A percentile compares a stretch with the other conserved stretches of the same genome.
Conservation (phyloP, 306 rosid species). For the Rubus parviflorus region DNA sequence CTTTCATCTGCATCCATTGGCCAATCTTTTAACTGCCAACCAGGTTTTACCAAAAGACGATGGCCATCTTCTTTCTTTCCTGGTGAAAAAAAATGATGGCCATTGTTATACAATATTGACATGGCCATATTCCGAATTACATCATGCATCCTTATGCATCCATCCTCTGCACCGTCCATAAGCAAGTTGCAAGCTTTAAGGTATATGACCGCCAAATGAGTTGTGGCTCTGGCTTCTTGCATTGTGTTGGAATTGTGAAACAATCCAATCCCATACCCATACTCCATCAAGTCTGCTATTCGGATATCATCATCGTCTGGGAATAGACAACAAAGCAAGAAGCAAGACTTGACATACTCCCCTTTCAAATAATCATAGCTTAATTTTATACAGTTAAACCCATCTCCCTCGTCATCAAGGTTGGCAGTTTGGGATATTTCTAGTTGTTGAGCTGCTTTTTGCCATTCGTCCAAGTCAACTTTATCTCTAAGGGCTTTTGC, state of each 20-base stretch:
- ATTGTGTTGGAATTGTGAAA: not conserved
- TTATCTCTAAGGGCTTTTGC: no score
- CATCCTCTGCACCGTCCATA: no score
- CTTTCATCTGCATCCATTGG: not conserved
- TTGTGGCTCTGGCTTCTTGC: constrained; percentile 2
- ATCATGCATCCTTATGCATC: no score
- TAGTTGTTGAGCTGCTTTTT: no score
- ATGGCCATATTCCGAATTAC: no score
- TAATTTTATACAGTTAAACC: constrained; percentile 1
- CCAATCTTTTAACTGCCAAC: not conserved
- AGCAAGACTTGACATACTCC: not conserved
- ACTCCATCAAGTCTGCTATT: constrained; percentile 12
- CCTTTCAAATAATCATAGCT: constrained; percentile 21
- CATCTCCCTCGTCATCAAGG: not conserved
- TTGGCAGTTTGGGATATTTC: no score
- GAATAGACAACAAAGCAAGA: constrained; percentile 26
- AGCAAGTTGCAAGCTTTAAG: constrained; percentile 11
- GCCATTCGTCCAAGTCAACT: no score
- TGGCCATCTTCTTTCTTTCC: not conserved
- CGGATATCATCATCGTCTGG: constrained; percentile 2
- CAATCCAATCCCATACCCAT: constrained; percentile 10
- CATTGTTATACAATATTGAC: no score
- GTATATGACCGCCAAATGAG: not conserved
- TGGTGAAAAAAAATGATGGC: no score
- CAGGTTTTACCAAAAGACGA: constrained; percentile 1